Evolutionary conservation across 164 flowering plant genomes (phyloP).

Genomic region (Santalum album): DNA sequence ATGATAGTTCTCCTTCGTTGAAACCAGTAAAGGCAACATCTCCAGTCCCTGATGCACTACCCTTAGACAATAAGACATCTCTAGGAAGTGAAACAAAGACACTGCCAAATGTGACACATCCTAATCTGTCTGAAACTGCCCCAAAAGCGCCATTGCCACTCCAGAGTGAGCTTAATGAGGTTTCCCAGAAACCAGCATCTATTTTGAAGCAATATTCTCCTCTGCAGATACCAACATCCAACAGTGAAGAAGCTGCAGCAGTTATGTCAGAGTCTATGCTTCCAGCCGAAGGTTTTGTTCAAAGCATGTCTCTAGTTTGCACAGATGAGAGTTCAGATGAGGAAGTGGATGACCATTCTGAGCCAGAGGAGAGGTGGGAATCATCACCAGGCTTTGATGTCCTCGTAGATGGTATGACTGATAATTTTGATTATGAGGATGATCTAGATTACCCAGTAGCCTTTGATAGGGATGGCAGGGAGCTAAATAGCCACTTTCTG

Average conservation of each 20-base stretch:
- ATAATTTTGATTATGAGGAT: slow-evolving; percentile 31
- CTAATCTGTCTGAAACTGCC: slow-evolving; percentile 11
- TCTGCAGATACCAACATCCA: slow-evolving; percentile 15
- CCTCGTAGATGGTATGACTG: slow-evolving; percentile 49
- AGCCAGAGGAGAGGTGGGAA: slow-evolving; percentile 54
- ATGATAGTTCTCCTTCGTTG: slow-evolving; percentile 13
- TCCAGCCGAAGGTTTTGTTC: slow-evolving; percentile 18
- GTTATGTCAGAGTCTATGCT: slow-evolving; percentile 16
- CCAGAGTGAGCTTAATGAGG: slow-evolving; percentile 14
- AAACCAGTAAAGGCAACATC: slow-evolving; percentile 20
- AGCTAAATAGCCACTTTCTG: slow-evolving; percentile 21
- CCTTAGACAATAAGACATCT: slow-evolving; percentile 21
- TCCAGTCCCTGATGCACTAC: slow-evolving; percentile 12
- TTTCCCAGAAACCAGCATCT: slow-evolving; percentile 8
- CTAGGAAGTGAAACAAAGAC: slow-evolving; percentile 15
- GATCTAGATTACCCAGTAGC: slow-evolving; percentile 25
- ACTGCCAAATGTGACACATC: slow-evolving; percentile 9
- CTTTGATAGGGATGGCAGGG: slow-evolving; percentile 26
- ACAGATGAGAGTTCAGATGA: slow-evolving; percentile 33
- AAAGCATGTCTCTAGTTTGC: slow-evolving; percentile 10
- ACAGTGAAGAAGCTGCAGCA: slow-evolving; percentile 21
- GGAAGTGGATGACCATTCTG: slow-evolving; percentile 24
- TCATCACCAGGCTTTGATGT: slow-evolving; percentile 80
- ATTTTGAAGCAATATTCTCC: slow-evolving; percentile 19
- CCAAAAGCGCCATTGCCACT: slow-evolving; percentile 3